Percentiles rank a stretch among this genome's conserved stretches.
Conservation (phyloP, 495 filamentous ascomycete species). For the Parachaetomium inaequale region DNA sequence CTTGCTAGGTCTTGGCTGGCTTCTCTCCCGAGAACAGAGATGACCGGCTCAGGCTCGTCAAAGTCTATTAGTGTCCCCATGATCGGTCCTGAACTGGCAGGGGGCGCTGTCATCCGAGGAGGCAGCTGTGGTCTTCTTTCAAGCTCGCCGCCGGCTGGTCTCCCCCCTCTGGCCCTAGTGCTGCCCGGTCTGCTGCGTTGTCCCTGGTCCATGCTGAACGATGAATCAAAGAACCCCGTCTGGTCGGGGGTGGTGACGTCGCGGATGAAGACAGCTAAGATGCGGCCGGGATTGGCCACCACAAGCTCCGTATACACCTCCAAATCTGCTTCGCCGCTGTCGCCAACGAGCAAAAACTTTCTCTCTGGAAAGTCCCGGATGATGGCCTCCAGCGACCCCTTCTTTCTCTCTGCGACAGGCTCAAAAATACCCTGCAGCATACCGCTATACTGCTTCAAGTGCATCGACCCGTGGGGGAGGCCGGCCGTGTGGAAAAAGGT, state of each 20-base stretch:
- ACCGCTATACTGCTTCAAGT: slow-evolving; percentile 90
- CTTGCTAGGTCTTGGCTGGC: neutral
- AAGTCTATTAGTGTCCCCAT: slow-evolving; percentile 64
- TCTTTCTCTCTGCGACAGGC: slow-evolving; percentile 92
- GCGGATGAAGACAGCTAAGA: slow-evolving; percentile 82
- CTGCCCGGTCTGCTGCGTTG: slow-evolving; percentile 27
- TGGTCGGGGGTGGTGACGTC: slow-evolving; percentile 79
- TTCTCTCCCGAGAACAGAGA: slow-evolving; percentile 24
- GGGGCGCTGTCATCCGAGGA: slow-evolving; percentile 33
- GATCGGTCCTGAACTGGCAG: slow-evolving; percentile 31
- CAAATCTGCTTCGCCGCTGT: slow-evolving; percentile 93
- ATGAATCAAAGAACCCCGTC: slow-evolving; percentile 71
- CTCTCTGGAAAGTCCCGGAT: slow-evolving; percentile 85
- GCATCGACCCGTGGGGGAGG: slow-evolving; percentile 81
- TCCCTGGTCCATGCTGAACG: slow-evolving; percentile 39
- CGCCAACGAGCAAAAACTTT: slow-evolving; percentile 86
- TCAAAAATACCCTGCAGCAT: slow-evolving; percentile 98
- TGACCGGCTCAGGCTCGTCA: slow-evolving; percentile 45
- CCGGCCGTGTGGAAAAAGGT: slow-evolving; percentile 77
- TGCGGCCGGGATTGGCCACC: slow-evolving; percentile 71
- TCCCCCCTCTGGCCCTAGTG: slow-evolving; percentile 11
- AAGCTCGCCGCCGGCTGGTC: slow-evolving; percentile 29
- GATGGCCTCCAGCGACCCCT: slow-evolving; percentile 77
- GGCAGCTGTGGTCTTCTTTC: slow-evolving; percentile 32
- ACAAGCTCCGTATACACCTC: slow-evolving; percentile 97